Base-by-base conservation (phyloP, 1,284 basidiomycete species). In the Microbotryum silenes-acaulis region DNA sequence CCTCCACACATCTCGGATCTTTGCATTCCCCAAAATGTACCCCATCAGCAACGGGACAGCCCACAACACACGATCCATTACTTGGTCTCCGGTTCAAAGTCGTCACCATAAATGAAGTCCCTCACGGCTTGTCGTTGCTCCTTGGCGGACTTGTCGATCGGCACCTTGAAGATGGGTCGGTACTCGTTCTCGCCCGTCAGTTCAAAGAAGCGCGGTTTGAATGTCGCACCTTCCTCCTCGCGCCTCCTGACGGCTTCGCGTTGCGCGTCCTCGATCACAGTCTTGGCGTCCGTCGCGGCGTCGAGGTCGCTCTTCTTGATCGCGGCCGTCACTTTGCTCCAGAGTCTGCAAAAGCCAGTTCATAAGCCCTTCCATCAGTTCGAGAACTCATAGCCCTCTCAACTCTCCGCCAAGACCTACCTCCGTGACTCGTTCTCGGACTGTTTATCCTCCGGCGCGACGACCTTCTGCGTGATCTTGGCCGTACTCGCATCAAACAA, bases 301-400 rank as follows among this genome's bases (percentile, higher is more conserved):
- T 92, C 90, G 87, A 97, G 92, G 75, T 99, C 90, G 72, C 87
- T 89, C 51, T 80, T 79, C 56, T 82, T 77, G 76, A 98, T 97
- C 21, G 93, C 96, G 27, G 83, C 79, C 20, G 94, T 98, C 49
- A 98, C 80, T 59, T 85, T 82, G 47, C 79, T 74, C 94, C 94
- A 98, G 56, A 97, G 77, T 68, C 89, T 87, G 67, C 61, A 44
- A 9, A 64, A 4, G 5, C 16, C 16, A 29, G 1, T 31, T 31
- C 70, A 59, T 31, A 20, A 21, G 21, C 56, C 10, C 42, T 29
- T 31, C 1, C 23, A 33, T 23, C 2, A 23, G 21, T 29, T 7
- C 21, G 25, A 31, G 27, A 47, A 25, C 9, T 7, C 25, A 29
- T 23, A 23, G 44, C 54, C 23, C 51, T 6, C 23, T 45, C 6